Evolutionary conservation across 116 monocot genomes (phyloP).

Genomic region (Zostera marina): DNA sequence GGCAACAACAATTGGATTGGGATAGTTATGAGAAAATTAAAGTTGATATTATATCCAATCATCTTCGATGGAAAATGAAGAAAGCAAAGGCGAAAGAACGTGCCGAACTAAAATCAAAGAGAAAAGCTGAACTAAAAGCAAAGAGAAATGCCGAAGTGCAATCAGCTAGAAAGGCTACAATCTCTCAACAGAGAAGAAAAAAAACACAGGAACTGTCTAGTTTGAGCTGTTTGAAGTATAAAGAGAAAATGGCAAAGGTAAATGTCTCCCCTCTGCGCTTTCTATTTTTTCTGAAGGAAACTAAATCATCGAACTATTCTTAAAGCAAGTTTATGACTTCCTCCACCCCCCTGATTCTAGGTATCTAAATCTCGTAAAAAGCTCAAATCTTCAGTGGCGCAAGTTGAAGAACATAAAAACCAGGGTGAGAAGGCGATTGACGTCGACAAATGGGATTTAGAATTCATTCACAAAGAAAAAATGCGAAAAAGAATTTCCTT

Average conservation of each 20-base stretch:
- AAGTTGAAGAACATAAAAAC: background rate
- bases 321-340: background rate
- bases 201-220: background rate
- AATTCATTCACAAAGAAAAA: constrained; percentile 18
- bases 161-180: constrained; percentile 22
- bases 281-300: background rate
- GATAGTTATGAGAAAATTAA: constrained; percentile 71
- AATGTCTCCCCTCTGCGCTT: background rate
- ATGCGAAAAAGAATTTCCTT: constrained; percentile 13
- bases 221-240: constrained; percentile 7
- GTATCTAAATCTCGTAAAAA: background rate
- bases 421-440: background rate
- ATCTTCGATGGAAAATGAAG: constrained; percentile 23
- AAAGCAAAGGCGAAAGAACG: constrained; percentile 30
- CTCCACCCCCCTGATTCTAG: background rate
- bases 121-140: constrained; percentile 26
- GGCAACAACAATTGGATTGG: constrained; percentile 60
- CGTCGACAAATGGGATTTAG: constrained; percentile 19
- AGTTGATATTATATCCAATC: constrained; percentile 20
- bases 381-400: background rate
- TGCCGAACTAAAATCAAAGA: constrained; percentile 29
- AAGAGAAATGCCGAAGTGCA: constrained; percentile 23
- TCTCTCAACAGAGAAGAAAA: constrained; percentile 19
- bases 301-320: background rate
- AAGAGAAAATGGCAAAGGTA: constrained; percentile 12